Base-by-base conservation (phyloP, 768 basidiomycete genomes). In the Lactarius deliciosus region DNA sequence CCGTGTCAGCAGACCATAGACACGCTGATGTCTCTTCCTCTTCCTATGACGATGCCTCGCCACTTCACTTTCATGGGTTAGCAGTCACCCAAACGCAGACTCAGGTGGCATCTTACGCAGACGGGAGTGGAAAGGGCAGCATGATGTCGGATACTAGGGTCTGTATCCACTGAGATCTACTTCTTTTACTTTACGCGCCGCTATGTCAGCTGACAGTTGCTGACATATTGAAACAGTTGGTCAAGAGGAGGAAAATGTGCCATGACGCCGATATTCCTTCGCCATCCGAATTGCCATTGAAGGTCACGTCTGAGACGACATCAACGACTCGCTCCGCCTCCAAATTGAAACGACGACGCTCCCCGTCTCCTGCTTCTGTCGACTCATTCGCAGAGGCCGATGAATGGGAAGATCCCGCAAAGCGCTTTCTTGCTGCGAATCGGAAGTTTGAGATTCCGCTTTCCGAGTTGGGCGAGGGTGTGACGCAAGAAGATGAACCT, bases 41-140 rank as follows among this genome's bases (percentile, higher is more conserved):
- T 34, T 69, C 64, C 20, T 66, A 74, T 72, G 69, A 74, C 76
- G 43, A 73, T 5, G 41, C 77, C 45, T 81, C 83, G 34, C 79
- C 78, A 63, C 87, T 88, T 75, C 81, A 84, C 72, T 81, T 85
- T 66, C 82, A 85, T 70, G 87, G 85, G 3, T 77, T 89, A 22
- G 84, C 80, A 3, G 69, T 75, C 10, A 85, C 84, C 1, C 84
- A 86, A 71, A 82, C 84, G 0, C 83, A 87, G 69, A 80, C 80
- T 0, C 82, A 83, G 66, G 68, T 73, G 5, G 77, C 78, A 38
- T 74, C 77, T 6, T 25, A 34, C 20, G 13, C 34, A 11, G 57
- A 64, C 56, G 41, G 28, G 62, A 59, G 22, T 28, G 32, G 28
- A 8, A 47, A 57, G 22, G 34, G 15, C 38, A 13, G 53, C 3